phyloP scores from a whole-genome alignment of 2,329 filamentous ascomycete genomes.

The Curvularia sp. region DNA sequence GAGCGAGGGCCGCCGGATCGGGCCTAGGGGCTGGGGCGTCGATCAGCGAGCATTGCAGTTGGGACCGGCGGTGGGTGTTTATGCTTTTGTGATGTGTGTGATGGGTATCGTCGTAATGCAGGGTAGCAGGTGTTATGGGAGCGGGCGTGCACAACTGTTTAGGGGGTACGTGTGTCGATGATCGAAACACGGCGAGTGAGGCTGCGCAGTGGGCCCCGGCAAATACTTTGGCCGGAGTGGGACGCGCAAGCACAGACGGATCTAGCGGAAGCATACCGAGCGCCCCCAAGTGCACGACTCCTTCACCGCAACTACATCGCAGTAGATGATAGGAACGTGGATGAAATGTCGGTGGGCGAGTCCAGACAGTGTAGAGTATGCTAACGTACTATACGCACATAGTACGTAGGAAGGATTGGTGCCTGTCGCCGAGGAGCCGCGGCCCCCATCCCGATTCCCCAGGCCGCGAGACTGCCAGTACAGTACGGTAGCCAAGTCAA shows the following conservation, averaged over 20 bases:
- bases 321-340: background rate
- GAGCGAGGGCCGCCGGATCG: background rate
- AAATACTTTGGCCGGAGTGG: conserved; percentile 36
- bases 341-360: conserved; percentile 18
- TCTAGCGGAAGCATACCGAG: conserved; percentile 41
- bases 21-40: background rate
- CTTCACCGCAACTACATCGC: conserved; percentile 13
- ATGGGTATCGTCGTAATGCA: conserved; percentile 7
- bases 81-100: conserved; percentile 16
- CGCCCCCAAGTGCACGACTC: conserved; percentile 4
- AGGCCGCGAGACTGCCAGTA: background rate
- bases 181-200: conserved; percentile 31
- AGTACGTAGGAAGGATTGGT: background rate
- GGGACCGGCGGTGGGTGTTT: background rate
- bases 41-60: conserved; percentile 4
- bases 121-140: conserved; percentile 3
- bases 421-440: conserved; percentile 4
- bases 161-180: conserved; percentile 21
- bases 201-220: conserved; percentile 39
- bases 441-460: background rate
- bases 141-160: conserved; percentile 14
- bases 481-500: background rate
- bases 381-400: background rate
- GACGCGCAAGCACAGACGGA: conserved; percentile 45
- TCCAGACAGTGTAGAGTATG: background rate